These are phyloP conservation scores for Pharus latifolius DNA, from an alignment of 176 grass and related monocot genomes.

Conservation along the genomic window DNA sequence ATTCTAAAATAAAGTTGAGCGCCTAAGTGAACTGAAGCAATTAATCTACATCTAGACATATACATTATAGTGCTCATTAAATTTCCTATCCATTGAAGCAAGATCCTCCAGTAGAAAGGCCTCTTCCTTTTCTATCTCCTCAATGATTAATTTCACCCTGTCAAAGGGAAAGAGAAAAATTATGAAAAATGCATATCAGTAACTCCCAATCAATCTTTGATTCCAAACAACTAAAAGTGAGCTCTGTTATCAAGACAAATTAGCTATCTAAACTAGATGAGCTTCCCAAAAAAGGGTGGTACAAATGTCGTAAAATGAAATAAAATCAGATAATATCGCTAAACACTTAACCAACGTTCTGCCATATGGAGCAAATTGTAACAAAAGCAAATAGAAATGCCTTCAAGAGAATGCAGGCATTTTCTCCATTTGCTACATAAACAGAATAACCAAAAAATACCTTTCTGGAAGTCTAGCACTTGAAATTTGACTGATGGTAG, in stretches of 20 bases:
- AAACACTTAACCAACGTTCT: neutral
- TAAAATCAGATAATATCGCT: no score
- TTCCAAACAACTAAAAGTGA: slow-evolving; percentile 14
- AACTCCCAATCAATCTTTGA: neutral
- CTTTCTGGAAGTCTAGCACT: slow-evolving; percentile 89
- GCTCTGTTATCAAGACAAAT: neutral
- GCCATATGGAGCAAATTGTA: neutral
- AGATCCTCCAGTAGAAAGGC: slow-evolving; percentile 75
- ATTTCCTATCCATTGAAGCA: slow-evolving; percentile 97
- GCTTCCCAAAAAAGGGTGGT: neutral
- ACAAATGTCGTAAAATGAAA: no score
- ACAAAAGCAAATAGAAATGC: neutral
- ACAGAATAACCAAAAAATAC: slow-evolving; percentile 22
- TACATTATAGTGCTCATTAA: slow-evolving; percentile 97
- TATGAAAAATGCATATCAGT: neutral
- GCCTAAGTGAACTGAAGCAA: neutral
- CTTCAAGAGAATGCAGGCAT: neutral
- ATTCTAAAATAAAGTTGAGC: neutral
- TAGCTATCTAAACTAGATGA: neutral
- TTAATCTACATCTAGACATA: neutral
- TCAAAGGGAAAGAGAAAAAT: slow-evolving; percentile 7
- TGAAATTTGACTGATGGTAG: slow-evolving; percentile 72
- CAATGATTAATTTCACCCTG: slow-evolving; percentile 90
- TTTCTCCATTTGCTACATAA: neutral
- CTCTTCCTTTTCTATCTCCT: slow-evolving; percentile 91